phyloP scores from a whole-genome alignment of 164 flowering plant genomes.

The Vitis rupestris region DNA sequence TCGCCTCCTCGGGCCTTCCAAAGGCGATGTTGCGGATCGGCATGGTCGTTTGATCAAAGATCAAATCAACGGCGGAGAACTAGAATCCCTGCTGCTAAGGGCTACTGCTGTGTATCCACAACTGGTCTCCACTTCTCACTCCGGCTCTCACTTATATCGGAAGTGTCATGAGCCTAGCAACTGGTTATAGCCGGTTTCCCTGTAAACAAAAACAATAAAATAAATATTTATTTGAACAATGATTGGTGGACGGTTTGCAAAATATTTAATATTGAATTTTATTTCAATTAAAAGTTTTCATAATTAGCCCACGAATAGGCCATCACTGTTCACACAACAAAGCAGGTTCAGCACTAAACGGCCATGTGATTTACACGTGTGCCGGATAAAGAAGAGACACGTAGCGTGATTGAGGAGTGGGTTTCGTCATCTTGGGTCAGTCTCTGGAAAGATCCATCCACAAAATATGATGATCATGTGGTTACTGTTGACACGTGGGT shows the following conservation, averaged over 20 bases:
- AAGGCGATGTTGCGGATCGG: conserved; percentile 53
- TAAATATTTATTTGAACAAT: neutral
- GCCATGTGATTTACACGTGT: conserved; percentile 16
- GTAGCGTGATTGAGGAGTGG: conserved; percentile 7
- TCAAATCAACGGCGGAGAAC: neutral
- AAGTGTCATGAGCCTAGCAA: neutral
- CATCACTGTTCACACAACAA: neutral
- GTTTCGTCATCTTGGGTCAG: conserved; percentile 10
- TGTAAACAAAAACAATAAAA: conserved; percentile 3
- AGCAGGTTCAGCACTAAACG: neutral
- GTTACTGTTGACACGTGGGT: neutral
- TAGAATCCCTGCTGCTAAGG: too few relatives aligned
- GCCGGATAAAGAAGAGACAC: neutral
- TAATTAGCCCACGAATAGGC: neutral
- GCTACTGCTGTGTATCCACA: neutral
- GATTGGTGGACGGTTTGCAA: conserved; percentile 15
- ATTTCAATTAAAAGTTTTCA: too few relatives aligned
- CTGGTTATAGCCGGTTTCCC: conserved; percentile 35
- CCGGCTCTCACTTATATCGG: conserved; percentile 15
- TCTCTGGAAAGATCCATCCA: conserved; percentile 24
- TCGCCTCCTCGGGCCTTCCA: conserved; percentile 50
- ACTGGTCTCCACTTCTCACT: conserved; percentile 10
- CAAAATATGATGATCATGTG: neutral
- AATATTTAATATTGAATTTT: neutral
- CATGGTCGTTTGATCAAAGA: conserved; percentile 23